Evolutionary conservation across 495 filamentous ascomycete genomes (phyloP).

Genomic region (Talaromyces ruber): DNA sequence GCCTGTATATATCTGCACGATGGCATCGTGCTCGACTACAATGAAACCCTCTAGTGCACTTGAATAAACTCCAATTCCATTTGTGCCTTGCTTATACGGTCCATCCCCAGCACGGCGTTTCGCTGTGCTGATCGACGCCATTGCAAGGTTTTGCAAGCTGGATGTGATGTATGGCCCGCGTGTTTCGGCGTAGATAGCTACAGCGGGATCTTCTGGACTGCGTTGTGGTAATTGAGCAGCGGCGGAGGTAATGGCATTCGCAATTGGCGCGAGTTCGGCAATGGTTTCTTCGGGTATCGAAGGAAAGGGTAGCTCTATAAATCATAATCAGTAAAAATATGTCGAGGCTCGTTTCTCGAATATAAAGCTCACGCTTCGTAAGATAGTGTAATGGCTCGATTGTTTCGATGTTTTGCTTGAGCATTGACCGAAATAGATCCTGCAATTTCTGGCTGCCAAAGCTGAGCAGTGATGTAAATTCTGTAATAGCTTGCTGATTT

Average conservation of each 20-base stretch:
- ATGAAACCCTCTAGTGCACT: conserved; percentile 81
- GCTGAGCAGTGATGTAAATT: conserved; percentile 68
- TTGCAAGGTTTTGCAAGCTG: conserved; percentile 76
- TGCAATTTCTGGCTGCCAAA: conserved; percentile 75
- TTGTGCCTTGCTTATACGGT: conserved; percentile 83
- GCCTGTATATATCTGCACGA: conserved; percentile 72
- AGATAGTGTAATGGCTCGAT: conserved; percentile 89
- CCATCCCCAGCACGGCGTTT: conserved; percentile 71
- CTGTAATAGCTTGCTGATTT: conserved; percentile 80
- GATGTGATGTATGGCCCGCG: conserved; percentile 74
- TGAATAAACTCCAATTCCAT: conserved; percentile 85
- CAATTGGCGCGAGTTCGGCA: conserved; percentile 49
- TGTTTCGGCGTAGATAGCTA: conserved; percentile 75
- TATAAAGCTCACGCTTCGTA: conserved; percentile 58
- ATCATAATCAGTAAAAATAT: conserved; percentile 10
- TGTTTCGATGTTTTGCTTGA: conserved; percentile 62
- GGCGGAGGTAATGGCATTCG: conserved; percentile 46
- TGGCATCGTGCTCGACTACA: conserved; percentile 77
- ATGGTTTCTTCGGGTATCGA: conserved; percentile 47
- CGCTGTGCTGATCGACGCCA: conserved; percentile 80
- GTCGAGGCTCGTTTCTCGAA: neutral
- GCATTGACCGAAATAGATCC: conserved; percentile 63
- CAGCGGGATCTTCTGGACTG: conserved; percentile 48
- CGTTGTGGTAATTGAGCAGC: conserved; percentile 37
- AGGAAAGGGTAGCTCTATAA: conserved; percentile 58